phyloP scores from a whole-genome alignment of 768 basidiomycete genomes.

The Omphalotus guepiniiformis region DNA sequence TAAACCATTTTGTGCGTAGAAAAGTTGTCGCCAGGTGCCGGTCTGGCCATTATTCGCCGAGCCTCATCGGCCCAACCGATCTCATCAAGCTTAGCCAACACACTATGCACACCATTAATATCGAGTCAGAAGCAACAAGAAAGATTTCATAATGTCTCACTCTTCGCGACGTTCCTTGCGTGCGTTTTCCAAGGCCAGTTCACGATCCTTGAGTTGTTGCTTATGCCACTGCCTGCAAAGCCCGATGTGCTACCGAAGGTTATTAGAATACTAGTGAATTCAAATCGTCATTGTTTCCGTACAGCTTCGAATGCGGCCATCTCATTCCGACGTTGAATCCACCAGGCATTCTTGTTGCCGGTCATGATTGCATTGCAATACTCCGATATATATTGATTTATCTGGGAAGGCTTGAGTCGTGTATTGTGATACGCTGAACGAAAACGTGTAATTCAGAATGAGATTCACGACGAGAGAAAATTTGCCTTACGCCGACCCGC shows the following conservation, averaged over 20 bases:
- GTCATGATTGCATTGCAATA: too few species aligned
- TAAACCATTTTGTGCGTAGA: conserved; percentile 2
- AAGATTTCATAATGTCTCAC: not conserved
- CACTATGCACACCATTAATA: not conserved
- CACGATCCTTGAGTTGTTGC: not conserved
- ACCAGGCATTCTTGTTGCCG: too few species aligned
- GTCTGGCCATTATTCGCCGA: not conserved
- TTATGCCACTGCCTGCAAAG: not conserved
- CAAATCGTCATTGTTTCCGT: too few species aligned
- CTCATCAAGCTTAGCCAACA: not conserved
- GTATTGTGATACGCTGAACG: too few species aligned
- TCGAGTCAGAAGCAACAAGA: not conserved
- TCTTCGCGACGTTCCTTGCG: not conserved
- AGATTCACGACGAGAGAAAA: too few species aligned
- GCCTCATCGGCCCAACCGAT: conserved; percentile 6
- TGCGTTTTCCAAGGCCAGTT: not conserved
- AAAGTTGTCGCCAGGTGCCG: not conserved
- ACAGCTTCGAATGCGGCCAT: too few species aligned
- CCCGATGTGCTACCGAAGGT: not conserved
- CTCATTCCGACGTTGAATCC: too few species aligned
- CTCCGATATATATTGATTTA: too few species aligned
- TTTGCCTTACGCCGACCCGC: too few species aligned
- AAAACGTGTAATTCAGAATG: too few species aligned
- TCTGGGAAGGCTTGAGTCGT: too few species aligned
- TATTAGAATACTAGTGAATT: not conserved